A percentile compares a stretch with the other conserved stretches of the same genome.
phyloP scores from a whole-genome alignment of 169 alveolate genomes.

The Eimeria necatrix region DNA sequence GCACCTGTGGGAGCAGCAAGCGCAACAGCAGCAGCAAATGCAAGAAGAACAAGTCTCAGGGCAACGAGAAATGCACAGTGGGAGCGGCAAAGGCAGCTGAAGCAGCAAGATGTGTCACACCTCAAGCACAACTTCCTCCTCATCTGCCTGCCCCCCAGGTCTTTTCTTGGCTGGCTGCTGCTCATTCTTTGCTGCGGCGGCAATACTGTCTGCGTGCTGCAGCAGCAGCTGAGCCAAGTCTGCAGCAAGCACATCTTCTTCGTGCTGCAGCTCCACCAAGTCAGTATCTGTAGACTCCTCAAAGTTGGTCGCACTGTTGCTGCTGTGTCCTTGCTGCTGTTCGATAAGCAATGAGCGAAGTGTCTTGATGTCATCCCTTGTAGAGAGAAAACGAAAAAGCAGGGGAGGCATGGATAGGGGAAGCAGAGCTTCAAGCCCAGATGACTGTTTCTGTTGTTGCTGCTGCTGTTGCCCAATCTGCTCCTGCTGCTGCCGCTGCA shows the following conservation, averaged over 20 bases:
- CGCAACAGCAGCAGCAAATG: not conserved
- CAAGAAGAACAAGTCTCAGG: not conserved
- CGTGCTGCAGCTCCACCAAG: not conserved
- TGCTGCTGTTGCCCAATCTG: not conserved
- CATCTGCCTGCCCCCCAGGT: not conserved
- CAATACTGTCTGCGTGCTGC: not conserved
- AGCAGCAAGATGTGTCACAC: not conserved
- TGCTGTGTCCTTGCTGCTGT: constrained; percentile 13
- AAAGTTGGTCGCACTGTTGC: not conserved
- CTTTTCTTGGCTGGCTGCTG: not conserved
- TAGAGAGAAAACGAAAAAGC: not conserved
- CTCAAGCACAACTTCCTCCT: constrained; percentile 7
- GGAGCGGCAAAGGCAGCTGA: not conserved
- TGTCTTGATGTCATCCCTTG: constrained; percentile 12
- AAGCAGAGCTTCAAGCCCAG: not conserved
- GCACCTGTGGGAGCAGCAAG: not conserved
- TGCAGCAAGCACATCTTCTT: constrained; percentile 14
- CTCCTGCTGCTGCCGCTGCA: not conserved
- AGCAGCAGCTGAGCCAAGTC: constrained; percentile 1
- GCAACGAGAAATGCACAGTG: not conserved
- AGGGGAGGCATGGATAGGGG: not conserved
- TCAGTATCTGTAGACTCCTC: not conserved
- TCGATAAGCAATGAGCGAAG: not conserved
- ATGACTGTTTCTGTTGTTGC: not conserved
- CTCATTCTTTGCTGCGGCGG: not conserved